Evolutionary conservation across 2,329 filamentous ascomycete species (phyloP), one percentile per base, ranked within the genome.

Genomic region (Epichloe gansuensis): DNA sequence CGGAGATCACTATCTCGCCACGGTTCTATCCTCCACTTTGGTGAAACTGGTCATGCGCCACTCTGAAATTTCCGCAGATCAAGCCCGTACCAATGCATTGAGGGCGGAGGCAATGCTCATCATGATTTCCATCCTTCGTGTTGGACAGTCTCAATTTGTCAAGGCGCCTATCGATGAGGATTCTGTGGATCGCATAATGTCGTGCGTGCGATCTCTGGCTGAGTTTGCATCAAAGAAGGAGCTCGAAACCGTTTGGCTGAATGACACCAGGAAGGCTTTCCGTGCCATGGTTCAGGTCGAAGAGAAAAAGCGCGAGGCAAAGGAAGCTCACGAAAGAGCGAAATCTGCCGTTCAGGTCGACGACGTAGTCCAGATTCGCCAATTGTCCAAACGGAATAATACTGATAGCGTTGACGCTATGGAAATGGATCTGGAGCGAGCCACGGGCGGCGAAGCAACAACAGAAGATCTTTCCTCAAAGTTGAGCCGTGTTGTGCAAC

Each of bases 11-110:
- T 98, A 95, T 67, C 77, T 98, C 43, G 87, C 90, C 3, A 89
- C 93, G 1, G 93, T 97, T 7, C 80, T 98, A n/a, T 91, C 91
- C 1, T 93, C 90, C 7, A 96, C 91, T 1, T 78, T 98, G 53
- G 95, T 93, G 15, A 98, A 98, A 72, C 78, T 98, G 51, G 93
- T 98, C 49, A 95, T 98, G 89, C 87, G 93, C 50, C 89, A 97
- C 67, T 86, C 89, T 2, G 90, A 97, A 65, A 90, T 97, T 54
- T 96, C 91, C 1, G 74, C 85, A 25, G 91, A 96, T 61, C 71
- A 77, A 43, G 87, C 87, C 43, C 85, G 93, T 40, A 97, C 91
- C 34, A 98, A 98, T 61, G 90, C 91, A 34, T 78, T 98, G 27
- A 85, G 89, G 48, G 93, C 93, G 3, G 93, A 98, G 69, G 93